A percentile compares a stretch with the other conserved stretches of the same genome.
These are phyloP conservation scores for Didymella arachidicola DNA, from an alignment of 2,329 filamentous ascomycete genomes.

Conservation along the genomic window DNA sequence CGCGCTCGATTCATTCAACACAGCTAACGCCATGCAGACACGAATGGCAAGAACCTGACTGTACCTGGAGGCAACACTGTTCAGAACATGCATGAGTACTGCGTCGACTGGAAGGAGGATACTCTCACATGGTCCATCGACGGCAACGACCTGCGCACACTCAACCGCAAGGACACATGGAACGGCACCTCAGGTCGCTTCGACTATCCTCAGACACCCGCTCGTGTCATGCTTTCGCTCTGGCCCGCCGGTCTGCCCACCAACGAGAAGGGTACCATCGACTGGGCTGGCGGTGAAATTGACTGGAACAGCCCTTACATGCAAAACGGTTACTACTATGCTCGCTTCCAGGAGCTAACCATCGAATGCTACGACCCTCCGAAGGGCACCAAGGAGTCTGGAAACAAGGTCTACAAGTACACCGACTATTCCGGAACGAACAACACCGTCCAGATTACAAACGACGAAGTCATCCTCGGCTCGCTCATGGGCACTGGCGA, in stretches of 20 bases:
- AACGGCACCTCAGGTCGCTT: slow-evolving; percentile 83
- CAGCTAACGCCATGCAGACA: slow-evolving; percentile 61
- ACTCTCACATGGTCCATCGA: slow-evolving; percentile 87
- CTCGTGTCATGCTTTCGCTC: slow-evolving; percentile 90
- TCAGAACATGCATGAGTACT: slow-evolving; percentile 82
- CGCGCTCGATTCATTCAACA: neutral
- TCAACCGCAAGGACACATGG: slow-evolving; percentile 82
- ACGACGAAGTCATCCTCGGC: slow-evolving; percentile 77
- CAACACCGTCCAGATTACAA: slow-evolving; percentile 74
- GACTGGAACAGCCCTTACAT: slow-evolving; percentile 87
- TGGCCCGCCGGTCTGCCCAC: slow-evolving; percentile 87
- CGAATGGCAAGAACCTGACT: slow-evolving; percentile 76
- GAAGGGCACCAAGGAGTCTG: slow-evolving; percentile 67
- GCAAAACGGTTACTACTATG: slow-evolving; percentile 89
- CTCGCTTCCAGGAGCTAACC: slow-evolving; percentile 76
- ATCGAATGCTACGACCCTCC: slow-evolving; percentile 90
- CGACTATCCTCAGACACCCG: slow-evolving; percentile 88
- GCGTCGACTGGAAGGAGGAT: slow-evolving; percentile 91
- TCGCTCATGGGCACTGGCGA: slow-evolving; percentile 83
- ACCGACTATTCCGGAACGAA: slow-evolving; percentile 71
- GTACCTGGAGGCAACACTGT: slow-evolving; percentile 69
- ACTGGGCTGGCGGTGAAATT: slow-evolving; percentile 90
- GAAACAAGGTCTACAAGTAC: slow-evolving; percentile 77
- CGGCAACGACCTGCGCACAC: slow-evolving; percentile 75
- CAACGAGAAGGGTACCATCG: slow-evolving; percentile 84